phyloP scores from a whole-genome alignment of 2,329 filamentous ascomycete genomes.

The Monilinia aucupariae region DNA sequence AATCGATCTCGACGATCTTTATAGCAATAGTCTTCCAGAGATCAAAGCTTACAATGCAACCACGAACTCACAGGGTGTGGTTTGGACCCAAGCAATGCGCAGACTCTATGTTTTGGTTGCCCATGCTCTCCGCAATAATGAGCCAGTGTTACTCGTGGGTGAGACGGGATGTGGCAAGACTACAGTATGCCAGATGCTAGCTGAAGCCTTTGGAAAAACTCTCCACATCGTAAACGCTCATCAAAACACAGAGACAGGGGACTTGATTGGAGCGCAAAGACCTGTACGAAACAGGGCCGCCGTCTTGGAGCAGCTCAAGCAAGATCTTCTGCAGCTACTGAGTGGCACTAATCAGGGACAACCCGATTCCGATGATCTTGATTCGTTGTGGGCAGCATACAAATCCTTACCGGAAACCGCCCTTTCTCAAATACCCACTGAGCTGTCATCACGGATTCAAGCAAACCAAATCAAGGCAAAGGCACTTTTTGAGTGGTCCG shows the following conservation, averaged over 20 bases:
- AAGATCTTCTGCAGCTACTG: constrained; percentile 52
- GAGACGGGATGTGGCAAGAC: constrained; percentile 99
- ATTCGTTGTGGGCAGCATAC: constrained; percentile 44
- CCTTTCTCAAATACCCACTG: constrained; percentile 32
- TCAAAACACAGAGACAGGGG: constrained; percentile 95
- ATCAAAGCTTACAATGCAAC: constrained; percentile 45
- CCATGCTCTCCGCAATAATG: constrained; percentile 78
- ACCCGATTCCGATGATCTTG: constrained; percentile 55
- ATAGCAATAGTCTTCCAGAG: constrained; percentile 55
- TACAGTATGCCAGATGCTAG: constrained; percentile 87
- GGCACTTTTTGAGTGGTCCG: constrained; percentile 92
- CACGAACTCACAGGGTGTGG: constrained; percentile 58
- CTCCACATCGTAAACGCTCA: constrained; percentile 94
- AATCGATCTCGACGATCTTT: constrained; percentile 69
- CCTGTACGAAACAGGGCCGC: constrained; percentile 80
- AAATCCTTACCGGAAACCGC: constrained; percentile 44
- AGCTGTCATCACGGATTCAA: constrained; percentile 39
- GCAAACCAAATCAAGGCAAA: constrained; percentile 59
- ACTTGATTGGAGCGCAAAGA: constrained; percentile 91
- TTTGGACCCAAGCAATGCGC: constrained; percentile 95
- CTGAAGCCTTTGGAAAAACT: constrained; percentile 69
- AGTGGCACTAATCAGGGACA: constrained; percentile 41
- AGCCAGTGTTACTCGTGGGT: constrained; percentile 89
- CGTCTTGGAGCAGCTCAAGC: constrained; percentile 59
- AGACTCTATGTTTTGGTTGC: constrained; percentile 86